Evolutionary conservation across 116 monocot genomes (phyloP), one percentile per base, ranked within the genome.

Genomic region (Posidonia oceanica): DNA sequence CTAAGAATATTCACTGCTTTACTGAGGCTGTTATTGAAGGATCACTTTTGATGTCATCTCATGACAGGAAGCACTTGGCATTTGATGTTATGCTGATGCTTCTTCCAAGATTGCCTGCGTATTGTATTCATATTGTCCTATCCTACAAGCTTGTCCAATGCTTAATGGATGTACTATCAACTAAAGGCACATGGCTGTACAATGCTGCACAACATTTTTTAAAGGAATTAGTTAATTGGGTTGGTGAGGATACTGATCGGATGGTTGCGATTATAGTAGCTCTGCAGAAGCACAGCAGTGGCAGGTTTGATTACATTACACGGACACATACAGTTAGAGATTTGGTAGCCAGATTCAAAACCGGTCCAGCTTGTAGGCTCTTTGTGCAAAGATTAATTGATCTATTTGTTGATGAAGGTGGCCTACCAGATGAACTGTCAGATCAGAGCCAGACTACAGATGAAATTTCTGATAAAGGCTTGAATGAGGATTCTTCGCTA

Each of bases 401-500:
- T 41, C 82, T 98, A 67, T 98, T 98, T 81, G 79, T 98, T 44
- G 83, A 93, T 76, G 93, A 89, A 70, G 77, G 75, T 4, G 59
- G 74, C 29, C 21, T 83, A 58, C 22, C 86, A 64, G 93, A 90
- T 75, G 98, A 98, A 73, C 85, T 87, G 55, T 93, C 90, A n/a
- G 89, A 98, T 80, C 93, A 90, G 64, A 98, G 93, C 71, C 93
- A 90, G 73, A 88, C 88, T 6, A 87, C 89, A 55, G 98, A 98
- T 81, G 93, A 88, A 71, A 93, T 90, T 83, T 87, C 85, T 38
- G 97, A 97, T 68, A 62, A 80, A 36, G 79, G 81, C 13, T 80
- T 84, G 23, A 42, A 67, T 18, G 90, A 87, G 56, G 84, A 80
- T 12, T 70, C 73, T 76, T 51, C 69, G 40, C 78, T 56, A 66